phyloP scores from a whole-genome alignment of 495 filamentous ascomycete species.

The Hypoxylon intermedium region DNA sequence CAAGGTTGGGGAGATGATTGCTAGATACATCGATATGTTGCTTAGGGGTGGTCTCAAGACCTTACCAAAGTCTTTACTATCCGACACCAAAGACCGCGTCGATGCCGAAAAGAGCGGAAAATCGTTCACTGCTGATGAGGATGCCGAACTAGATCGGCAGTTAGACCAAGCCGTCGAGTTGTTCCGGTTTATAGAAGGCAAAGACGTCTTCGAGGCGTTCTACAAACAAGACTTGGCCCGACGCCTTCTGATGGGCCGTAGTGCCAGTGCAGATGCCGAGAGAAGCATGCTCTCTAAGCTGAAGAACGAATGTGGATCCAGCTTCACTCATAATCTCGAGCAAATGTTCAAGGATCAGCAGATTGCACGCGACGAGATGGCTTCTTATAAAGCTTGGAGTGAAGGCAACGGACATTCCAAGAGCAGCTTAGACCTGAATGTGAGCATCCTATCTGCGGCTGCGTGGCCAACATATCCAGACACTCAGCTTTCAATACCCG shows the following conservation, averaged over 20 bases:
- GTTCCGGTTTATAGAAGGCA: constrained; percentile 96
- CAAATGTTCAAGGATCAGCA: constrained; percentile 99
- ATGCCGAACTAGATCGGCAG: constrained; percentile 86
- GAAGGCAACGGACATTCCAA: constrained; percentile 55
- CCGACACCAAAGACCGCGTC: constrained; percentile 57
- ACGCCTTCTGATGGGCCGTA: constrained; percentile 85
- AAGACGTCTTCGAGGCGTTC: constrained; percentile 97
- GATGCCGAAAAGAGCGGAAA: constrained; percentile 62
- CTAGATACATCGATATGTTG: constrained; percentile 92
- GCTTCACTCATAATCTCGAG: constrained; percentile 95
- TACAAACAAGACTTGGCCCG: constrained; percentile 97
- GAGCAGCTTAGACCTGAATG: constrained; percentile 75
- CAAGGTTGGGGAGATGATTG: constrained; percentile 97
- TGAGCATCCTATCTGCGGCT: constrained; percentile 82
- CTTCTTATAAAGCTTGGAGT: constrained; percentile 67
- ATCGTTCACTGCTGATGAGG: constrained; percentile 74
- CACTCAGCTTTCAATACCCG: constrained; percentile 74
- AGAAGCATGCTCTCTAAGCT: constrained; percentile 90
- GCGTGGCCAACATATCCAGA: constrained; percentile 95
- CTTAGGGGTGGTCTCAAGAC: constrained; percentile 86
- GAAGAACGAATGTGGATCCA: constrained; percentile 90
- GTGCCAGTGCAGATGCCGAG: constrained; percentile 93
- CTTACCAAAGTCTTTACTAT: constrained; percentile 65
- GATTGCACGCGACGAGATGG: constrained; percentile 82
- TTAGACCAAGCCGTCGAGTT: constrained; percentile 90